A percentile compares a stretch with the other conserved stretches of the same genome.
phyloP scores from a whole-genome alignment of 371 early-diverging fungal genomes.

The Mucor irregularis region DNA sequence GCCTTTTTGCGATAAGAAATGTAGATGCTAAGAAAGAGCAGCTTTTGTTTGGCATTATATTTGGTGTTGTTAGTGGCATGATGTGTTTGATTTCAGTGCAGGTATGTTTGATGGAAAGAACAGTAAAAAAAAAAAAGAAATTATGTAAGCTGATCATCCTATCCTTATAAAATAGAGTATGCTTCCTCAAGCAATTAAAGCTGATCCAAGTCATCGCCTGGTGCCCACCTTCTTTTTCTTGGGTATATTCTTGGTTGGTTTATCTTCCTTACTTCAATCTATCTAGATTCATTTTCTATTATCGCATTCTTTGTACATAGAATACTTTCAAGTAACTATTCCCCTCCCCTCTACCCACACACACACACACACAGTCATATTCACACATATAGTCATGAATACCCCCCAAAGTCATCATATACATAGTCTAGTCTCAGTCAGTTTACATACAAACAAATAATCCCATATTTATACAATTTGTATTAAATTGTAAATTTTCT shows the following conservation, averaged over 20 bases:
- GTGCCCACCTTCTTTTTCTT: slow-evolving; percentile 53
- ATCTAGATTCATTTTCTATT: slow-evolving; percentile 4
- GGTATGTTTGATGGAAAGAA: slow-evolving; percentile 20
- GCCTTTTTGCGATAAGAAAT: slow-evolving; percentile 45
- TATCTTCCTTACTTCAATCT: slow-evolving; percentile 36
- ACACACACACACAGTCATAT: no score
- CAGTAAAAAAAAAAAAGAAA: background rate
- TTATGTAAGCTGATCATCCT: no score
- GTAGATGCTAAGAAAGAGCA: slow-evolving; percentile 44
- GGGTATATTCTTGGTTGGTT: slow-evolving; percentile 52
- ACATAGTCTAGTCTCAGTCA: no score
- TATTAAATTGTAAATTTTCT: slow-evolving; percentile 1
- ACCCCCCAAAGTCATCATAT: no score
- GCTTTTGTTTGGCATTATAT: slow-evolving; percentile 50
- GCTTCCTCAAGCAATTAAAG: slow-evolving; percentile 56
- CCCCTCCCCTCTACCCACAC: no score
- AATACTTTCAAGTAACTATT: no score
- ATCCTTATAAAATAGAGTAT: slow-evolving; percentile 30
- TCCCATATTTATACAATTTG: slow-evolving; percentile 6
- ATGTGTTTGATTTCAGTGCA: slow-evolving; percentile 62
- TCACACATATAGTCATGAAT: no score
- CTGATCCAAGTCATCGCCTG: slow-evolving; percentile 36
- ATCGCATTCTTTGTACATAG: slow-evolving; percentile 20
- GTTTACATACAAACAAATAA: background rate
- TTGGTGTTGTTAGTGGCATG: slow-evolving; percentile 69